Evolutionary conservation across 495 filamentous ascomycete genomes (phyloP), one percentile per base, ranked within the genome.

Genomic region (Lasiosphaeria miniovina): DNA sequence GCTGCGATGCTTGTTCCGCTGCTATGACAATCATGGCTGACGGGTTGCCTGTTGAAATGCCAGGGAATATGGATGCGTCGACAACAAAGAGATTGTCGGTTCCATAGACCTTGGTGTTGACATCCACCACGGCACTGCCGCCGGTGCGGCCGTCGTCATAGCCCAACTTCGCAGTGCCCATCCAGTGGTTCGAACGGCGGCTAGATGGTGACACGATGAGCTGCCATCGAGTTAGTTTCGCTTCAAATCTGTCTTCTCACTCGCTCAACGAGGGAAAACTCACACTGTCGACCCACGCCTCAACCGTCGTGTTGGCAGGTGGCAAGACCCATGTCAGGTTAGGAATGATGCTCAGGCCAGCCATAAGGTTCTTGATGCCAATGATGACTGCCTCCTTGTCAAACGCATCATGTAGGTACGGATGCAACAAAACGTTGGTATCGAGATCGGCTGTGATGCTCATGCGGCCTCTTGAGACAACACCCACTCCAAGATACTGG

Each of bases 171-270:
- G 68, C 68, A n/a, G 70, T 71, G 55, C 71, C 61, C 66, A 89
- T 82, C 86, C 87, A 90, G 77, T 90, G 88, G 69, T 87, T 90
- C 57, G 86, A 76, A 41, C 84, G 76, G 35, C 83, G 84, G 45
- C 81, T 80, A n/a, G 82, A 79, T 17, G 82, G 71, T 59, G 84
- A 83, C 49, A 79, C 77, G 33, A 75, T 71, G 38, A 80, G 76
- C 70, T 72, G 32, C 40, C 48, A 51, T 46, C 34, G 15, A 6
- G 34, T 12, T 9, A 51, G 11, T 41, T 3, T 11, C 11, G 12
- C 9, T 6, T 31, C 1, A 49, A 33, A 15, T 12, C 15, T 4
- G 34, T 24, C 24, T 24, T 24, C 24, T 24, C 24, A 24, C 24
- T 24, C 24, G 24, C 24, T 1, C 3, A 4, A 15, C 24, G 7